Evolutionary conservation across 306 rosid genomes (phyloP).

Genomic region (Quercus bicolor): DNA sequence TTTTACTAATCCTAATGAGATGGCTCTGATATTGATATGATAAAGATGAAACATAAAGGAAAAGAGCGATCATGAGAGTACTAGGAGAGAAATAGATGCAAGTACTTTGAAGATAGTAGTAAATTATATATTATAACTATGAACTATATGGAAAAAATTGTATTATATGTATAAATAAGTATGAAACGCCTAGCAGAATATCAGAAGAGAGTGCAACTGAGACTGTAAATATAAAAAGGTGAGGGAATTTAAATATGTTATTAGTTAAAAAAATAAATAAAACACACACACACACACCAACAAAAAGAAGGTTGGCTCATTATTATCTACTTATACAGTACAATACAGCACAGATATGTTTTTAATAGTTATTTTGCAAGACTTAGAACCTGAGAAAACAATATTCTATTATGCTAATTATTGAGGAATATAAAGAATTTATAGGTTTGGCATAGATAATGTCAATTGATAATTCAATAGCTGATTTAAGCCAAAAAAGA

Average conservation of each 20-base stretch:
- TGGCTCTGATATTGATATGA: no score
- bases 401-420: not conserved
- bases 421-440: slow-evolving; percentile 3
- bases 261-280: not conserved
- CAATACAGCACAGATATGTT: not conserved
- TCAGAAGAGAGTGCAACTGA: not conserved
- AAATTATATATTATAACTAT: no score
- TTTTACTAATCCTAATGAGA: no score
- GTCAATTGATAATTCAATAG: not conserved
- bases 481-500: not conserved
- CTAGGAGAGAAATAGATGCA: no score
- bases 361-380: not conserved
- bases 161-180: not conserved
- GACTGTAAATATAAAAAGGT: not conserved
- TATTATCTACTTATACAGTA: not conserved
- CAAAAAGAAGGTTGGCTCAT: not conserved
- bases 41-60: no score
- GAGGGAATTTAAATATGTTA: slow-evolving; percentile 1
- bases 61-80: no score
- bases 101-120: no score
- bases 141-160: no score
- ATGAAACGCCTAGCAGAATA: slow-evolving; percentile 4
- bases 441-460: not conserved
- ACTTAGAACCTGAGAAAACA: not conserved
- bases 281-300: not conserved